phyloP scores from a whole-genome alignment of 192 early-diverging fungal genomes.

The Rhizoclosmatium globosum region DNA sequence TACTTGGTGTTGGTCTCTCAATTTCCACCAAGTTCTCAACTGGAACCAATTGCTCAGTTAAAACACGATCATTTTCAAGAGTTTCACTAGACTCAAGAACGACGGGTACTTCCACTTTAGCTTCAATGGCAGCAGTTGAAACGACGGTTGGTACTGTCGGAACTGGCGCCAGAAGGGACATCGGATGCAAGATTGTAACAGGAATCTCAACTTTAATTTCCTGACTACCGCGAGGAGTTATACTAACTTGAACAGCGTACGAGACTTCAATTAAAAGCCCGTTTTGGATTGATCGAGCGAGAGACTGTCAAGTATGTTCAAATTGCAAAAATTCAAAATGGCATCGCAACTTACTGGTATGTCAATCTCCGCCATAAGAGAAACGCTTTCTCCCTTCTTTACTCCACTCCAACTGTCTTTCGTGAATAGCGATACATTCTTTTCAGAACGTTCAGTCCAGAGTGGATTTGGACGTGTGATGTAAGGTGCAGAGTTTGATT shows the following conservation, averaged over 20 bases:
- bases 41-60: too few relatives aligned
- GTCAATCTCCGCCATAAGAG: slow-evolving; percentile 43
- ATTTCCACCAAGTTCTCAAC: too few relatives aligned
- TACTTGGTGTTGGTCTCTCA: too few relatives aligned
- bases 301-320: slow-evolving; percentile 28
- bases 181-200: slow-evolving; percentile 55
- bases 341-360: slow-evolving; percentile 45
- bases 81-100: background rate
- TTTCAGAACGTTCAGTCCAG: slow-evolving; percentile 25
- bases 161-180: slow-evolving; percentile 23
- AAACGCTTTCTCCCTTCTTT: slow-evolving; percentile 21
- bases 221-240: slow-evolving; percentile 38
- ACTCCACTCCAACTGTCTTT: slow-evolving; percentile 50
- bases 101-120: background rate
- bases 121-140: slow-evolving; percentile 1
- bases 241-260: slow-evolving; percentile 51
- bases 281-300: slow-evolving; percentile 44
- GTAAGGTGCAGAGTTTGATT: background rate
- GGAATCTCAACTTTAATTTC: slow-evolving; percentile 49
- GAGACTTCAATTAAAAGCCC: slow-evolving; percentile 54
- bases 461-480: slow-evolving; percentile 29
- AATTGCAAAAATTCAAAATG: background rate
- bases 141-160: background rate
- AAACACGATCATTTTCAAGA: too few relatives aligned
- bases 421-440: background rate